A percentile compares a stretch with the other conserved stretches of the same genome.
Conservation (phyloP, 1,139 yeast species). For the Candida sojae region DNA sequence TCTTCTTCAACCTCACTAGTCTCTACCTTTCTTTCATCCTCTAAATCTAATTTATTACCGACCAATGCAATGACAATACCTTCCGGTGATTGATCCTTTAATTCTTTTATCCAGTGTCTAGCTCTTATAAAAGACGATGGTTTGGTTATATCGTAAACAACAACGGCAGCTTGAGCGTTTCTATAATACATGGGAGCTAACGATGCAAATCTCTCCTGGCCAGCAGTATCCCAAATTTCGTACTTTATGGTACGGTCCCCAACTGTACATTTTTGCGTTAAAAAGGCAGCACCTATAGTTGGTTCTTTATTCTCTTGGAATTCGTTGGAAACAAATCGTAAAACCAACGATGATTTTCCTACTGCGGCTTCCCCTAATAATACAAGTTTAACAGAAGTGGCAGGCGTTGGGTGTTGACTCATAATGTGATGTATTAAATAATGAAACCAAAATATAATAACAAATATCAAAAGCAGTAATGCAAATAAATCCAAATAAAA, state of each 20-base stretch:
- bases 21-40: constrained; percentile 70
- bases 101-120: constrained; percentile 98
- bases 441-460: not conserved
- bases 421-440: constrained; percentile 1
- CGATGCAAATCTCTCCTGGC: constrained; percentile 95
- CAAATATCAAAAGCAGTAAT: no score
- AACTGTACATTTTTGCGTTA: constrained; percentile 91
- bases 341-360: constrained; percentile 90
- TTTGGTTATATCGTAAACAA: constrained; percentile 93
- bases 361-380: constrained; percentile 97
- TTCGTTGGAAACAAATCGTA: constrained; percentile 92
- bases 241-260: constrained; percentile 90
- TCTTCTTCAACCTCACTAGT: constrained; percentile 81
- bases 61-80: constrained; percentile 91
- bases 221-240: constrained; percentile 99
- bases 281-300: constrained; percentile 96
- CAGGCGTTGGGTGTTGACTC: constrained; percentile 16
- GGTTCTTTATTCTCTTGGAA: constrained; percentile 97
- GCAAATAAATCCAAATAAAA: no score
- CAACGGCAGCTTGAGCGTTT: constrained; percentile 97
- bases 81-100: constrained; percentile 92
- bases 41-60: constrained; percentile 86
- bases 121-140: constrained; percentile 98
- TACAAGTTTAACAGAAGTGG: constrained; percentile 75
- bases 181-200: constrained; percentile 98